phyloP scores from a whole-genome alignment of 305 asterid species.

The Rubia tinctorum region DNA sequence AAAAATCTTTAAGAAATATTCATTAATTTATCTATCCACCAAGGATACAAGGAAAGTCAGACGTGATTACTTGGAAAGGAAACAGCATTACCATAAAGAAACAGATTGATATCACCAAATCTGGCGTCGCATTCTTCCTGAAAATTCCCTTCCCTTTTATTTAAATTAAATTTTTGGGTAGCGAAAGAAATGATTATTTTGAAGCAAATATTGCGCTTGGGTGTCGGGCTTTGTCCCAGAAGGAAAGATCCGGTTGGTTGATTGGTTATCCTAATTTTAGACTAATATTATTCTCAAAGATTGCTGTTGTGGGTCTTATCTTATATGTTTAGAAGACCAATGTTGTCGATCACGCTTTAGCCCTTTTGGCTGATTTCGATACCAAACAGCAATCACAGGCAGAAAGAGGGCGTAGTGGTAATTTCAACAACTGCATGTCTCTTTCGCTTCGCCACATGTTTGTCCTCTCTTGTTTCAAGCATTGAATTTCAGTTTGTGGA shows the following conservation, averaged over 20 bases:
- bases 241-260: neutral
- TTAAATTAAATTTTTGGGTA: neutral
- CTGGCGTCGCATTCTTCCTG: slow-evolving; percentile 12
- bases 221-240: neutral
- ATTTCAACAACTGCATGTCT: too few relatives aligned
- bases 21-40: neutral
- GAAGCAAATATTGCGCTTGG: slow-evolving; percentile 9
- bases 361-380: neutral
- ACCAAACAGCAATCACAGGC: slow-evolving; percentile 7
- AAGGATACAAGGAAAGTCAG: neutral
- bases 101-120: slow-evolving; percentile 5
- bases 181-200: slow-evolving; percentile 1
- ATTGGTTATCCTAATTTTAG: neutral
- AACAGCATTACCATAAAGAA: neutral
- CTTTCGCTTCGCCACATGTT: neutral
- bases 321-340: too few relatives aligned
- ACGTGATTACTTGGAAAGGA: neutral
- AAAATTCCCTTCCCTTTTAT: slow-evolving; percentile 10
- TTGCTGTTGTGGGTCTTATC: neutral
- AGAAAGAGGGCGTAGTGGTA: slow-evolving; percentile 22
- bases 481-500: slow-evolving; percentile 8
- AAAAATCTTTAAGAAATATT: neutral
- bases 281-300: neutral
- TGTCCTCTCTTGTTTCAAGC: slow-evolving; percentile 17
- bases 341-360: neutral